Base-by-base conservation (phyloP, 139 green algal species). In the Mesotaenium endlicherianum region DNA sequence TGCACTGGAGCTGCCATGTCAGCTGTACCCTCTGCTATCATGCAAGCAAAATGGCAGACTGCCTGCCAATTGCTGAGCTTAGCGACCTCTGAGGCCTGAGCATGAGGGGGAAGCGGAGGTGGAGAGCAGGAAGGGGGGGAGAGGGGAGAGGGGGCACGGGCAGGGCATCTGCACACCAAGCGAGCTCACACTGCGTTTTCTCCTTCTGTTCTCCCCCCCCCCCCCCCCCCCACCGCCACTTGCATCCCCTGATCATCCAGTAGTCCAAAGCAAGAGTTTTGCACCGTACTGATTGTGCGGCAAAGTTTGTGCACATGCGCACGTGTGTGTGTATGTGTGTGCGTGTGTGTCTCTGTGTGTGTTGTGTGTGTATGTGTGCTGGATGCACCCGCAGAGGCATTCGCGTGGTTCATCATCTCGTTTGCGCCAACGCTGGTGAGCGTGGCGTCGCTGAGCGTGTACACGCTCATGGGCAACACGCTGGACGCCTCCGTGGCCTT, bases 391-490 rank as follows among this genome's bases (percentile, higher is more conserved):
- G 36, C 77, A 84, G 77, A 59, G 49, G 70, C 40, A 2, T 38
- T 83, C 26, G 55, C 31, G 6, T n/a, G 34, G 20, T 70, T 87
- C n/a, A 36, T 87, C 11, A 83, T 83, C 49, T 43, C 20, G 59
- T 40, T 76, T 20, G 81, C 71, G 0, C 89, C 89, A 8, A 77
- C 86, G 45, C 60, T 91, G 0, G 82, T 90, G 17, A 70, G 93
- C 68, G 90, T 98, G 17, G 92, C 87, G 38, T 92, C 86, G 69
- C 97, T 98, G 86, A 90, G 89, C 39, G 89, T 89, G 4, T 97
- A 94, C 75, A 90, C 59, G 20, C 60, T 93, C 0, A 79, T 89
- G 1, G 93, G 93, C 39, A 89, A 86, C 76, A 34, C 30, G 26
- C 91, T 95, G 59, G 91, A 75, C 11, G 78, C 93, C 14, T 77